A percentile compares a stretch with the other conserved stretches of the same genome.
These are phyloP conservation scores for Xanthoparmelia taractica DNA, from an alignment of 495 filamentous ascomycete species.

Conservation along the genomic window DNA sequence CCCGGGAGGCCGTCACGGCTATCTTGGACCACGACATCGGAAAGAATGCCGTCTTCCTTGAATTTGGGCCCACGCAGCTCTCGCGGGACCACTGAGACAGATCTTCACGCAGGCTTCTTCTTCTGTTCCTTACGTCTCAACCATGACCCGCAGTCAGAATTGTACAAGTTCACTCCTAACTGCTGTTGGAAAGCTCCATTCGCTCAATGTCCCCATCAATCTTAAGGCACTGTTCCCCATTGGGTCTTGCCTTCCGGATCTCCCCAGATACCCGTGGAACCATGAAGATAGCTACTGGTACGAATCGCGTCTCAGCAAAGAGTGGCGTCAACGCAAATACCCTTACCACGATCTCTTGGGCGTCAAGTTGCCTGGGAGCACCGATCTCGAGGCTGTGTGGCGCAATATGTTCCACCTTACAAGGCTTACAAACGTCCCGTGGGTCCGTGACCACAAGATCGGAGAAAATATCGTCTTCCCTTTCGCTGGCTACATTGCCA, in stretches of 20 bases:
- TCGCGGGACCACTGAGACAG: too few species aligned
- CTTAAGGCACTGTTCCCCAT: background rate
- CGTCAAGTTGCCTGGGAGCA: slow-evolving; percentile 19
- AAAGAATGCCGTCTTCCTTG: too few species aligned
- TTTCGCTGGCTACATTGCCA: slow-evolving; percentile 9
- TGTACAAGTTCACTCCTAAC: too few species aligned
- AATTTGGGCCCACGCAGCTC: too few species aligned
- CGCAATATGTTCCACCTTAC: slow-evolving; percentile 32
- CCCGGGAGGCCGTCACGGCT: too few species aligned
- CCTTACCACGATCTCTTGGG: slow-evolving; percentile 33
- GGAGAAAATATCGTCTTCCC: slow-evolving; percentile 6
- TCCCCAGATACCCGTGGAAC: slow-evolving; percentile 35
- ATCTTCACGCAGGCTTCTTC: too few species aligned
- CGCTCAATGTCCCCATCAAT: too few species aligned
- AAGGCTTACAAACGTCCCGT: slow-evolving; percentile 17
- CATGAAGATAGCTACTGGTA: slow-evolving; percentile 34
- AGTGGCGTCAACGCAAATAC: slow-evolving; percentile 24
- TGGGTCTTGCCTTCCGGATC: slow-evolving; percentile 18
- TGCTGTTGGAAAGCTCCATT: too few species aligned
- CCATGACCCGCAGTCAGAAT: too few species aligned
- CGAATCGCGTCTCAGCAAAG: slow-evolving; percentile 30
- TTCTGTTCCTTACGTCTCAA: too few species aligned
- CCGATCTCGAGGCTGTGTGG: slow-evolving; percentile 26
- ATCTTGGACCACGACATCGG: too few species aligned
- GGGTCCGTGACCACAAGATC: slow-evolving; percentile 27